Base-by-base conservation (phyloP, 306 rosid genomes). In the Cicer judaicum region DNA sequence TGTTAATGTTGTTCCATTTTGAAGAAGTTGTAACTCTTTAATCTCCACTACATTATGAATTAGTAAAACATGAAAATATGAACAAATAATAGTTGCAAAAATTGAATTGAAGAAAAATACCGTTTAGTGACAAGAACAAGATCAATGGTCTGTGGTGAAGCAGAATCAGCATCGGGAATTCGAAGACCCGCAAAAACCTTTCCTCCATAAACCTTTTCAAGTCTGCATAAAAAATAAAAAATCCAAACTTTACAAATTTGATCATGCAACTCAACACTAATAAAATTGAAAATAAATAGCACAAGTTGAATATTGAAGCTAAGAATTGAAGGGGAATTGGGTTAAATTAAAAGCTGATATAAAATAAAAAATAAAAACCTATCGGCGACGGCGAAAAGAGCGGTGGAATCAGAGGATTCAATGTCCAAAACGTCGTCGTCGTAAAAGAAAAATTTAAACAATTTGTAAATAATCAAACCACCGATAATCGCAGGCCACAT, bases 151-250 rank as follows among this genome's bases (percentile, higher is more conserved):
- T 88, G 95, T 18, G 81, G 79, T 8, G 97, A 77, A 66, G 87
- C 82, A 42, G 92, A 78, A 67, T 91, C 97, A n/a, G 96, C 90
- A 75, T 94, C 98, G 1, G 99, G 99, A 78, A 94, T 89, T 14
- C 97, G 91, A 78, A 94, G 96, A 73, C 96, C 99, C 2, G 84
- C 87, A 64, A 75, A 86, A 8, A 84, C 92, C 64, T 85, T 90
- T 38, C 88, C 97, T 46, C 93, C 93, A 15, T 84, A 87, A 79
- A 90, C 82, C 87, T 92, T 92, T 59, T 80, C 82, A 70, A 94
- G 84, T 80, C 97, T 92, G 77, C 14, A 49, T 64, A 49, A 36
- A 14, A 19, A 38, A 39, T 6, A 6, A 1, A 68, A 39, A 48
- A 68, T 5, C 1, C 0, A 29, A 47, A 10, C 7, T 2, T 49